Evolutionary conservation across 441 rosid species (phyloP), one percentile per base, ranked within the genome.

Genomic region (Omphalea diandra): DNA sequence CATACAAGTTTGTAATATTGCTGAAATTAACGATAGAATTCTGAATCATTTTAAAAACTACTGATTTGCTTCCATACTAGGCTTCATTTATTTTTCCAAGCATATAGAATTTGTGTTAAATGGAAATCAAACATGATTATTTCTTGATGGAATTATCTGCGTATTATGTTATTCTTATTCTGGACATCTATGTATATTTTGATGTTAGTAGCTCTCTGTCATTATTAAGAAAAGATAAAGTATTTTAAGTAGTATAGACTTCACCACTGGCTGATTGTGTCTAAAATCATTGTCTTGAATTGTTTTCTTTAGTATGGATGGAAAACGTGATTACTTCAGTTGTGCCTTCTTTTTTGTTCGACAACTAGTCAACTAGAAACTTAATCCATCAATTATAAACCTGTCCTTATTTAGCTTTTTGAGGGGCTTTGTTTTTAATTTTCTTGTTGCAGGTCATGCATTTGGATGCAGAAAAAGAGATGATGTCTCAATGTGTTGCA

Each of bases 401-500:
- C 50, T 57, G 18, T 70, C 35, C 27, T 50, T 67, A n/a, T 67
- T 70, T 64, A 41, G 33, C 49, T 26, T 44, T 72, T 72, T 54
- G 60, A 53, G 67, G 26, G 63, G 20, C 43, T 40, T 63, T 27
- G 20, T 71, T 3, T 69, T 35, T 60, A 65, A 67, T 66, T 63
- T 65, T 52, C 57, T 57, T 24, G 10, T 74, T 54, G 52, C 83
- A 96, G 99, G 97, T 96, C 77, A 91, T 96, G 96, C 99, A 96
- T 84, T 98, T 96, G 77, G 97, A 96, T 87, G 99, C 99, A 67
- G 99, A 96, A 80, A 93, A 90, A 67, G 99, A 96, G 85, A 93
- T 96, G 98, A 91, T 96, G 94, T 91, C 99, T 77, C 99, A 96
- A 77, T 93, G 99, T 75, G 96, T 96, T 70, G 97, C 97, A 62